Conservation (phyloP, 2,329 filamentous ascomycete genomes). For the Ambrosiella xylebori region DNA sequence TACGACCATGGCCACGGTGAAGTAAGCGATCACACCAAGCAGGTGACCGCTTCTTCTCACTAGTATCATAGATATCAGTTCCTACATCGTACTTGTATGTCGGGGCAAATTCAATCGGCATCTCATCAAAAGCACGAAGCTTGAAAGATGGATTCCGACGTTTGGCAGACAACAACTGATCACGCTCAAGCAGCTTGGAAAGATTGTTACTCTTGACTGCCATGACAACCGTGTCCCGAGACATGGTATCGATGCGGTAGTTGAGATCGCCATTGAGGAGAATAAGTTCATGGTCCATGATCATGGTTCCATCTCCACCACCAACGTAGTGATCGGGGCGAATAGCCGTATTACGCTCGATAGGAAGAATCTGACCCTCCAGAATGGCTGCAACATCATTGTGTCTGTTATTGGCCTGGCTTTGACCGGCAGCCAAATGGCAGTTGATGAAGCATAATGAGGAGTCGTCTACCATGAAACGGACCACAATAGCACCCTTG, state of each 20-base stretch:
- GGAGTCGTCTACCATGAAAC: constrained; percentile 87
- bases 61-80: constrained; percentile 82
- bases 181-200: constrained; percentile 71
- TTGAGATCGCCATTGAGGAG: constrained; percentile 92
- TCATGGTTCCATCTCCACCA: constrained; percentile 88
- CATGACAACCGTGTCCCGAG: constrained; percentile 76
- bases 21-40: constrained; percentile 93
- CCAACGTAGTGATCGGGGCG: constrained; percentile 68
- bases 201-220: constrained; percentile 71
- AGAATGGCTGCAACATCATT: constrained; percentile 84
- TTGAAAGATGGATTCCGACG: constrained; percentile 82
- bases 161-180: constrained; percentile 77
- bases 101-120: constrained; percentile 77
- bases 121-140: constrained; percentile 76
- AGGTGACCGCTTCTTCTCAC: constrained; percentile 83
- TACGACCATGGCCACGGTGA: constrained; percentile 64
- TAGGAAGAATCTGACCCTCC: constrained; percentile 57
- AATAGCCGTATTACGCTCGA: constrained; percentile 47
- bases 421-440: constrained; percentile 86
- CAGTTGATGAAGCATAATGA: constrained; percentile 96
- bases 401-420: constrained; percentile 76
- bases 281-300: constrained; percentile 95
- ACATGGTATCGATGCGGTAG: constrained; percentile 96
- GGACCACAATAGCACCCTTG: constrained; percentile 80
- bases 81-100: constrained; percentile 99